Conservation (phyloP, 2,329 filamentous ascomycete species). For the Sporothrix phasma region DNA sequence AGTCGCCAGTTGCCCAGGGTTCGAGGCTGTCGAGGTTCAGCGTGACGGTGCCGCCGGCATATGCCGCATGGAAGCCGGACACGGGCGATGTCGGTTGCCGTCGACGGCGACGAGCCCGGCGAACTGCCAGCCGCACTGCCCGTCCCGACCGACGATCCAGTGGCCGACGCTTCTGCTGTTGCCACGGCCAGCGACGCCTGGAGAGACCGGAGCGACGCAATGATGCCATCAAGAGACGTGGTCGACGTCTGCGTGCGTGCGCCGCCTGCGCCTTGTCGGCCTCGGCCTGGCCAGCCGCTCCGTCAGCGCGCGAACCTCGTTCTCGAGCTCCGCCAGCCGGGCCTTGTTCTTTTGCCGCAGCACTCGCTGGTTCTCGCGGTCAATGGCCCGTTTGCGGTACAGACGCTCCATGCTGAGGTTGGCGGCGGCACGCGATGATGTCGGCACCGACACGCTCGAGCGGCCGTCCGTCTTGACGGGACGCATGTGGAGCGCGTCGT, state of each 20-base stretch:
- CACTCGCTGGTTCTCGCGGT: constrained; percentile 16
- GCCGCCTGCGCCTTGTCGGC: constrained; percentile 7
- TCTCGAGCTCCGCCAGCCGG: constrained; percentile 14
- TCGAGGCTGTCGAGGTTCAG: constrained; percentile 6
- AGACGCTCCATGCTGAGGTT: constrained; percentile 15
- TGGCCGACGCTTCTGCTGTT: neutral
- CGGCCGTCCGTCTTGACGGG: constrained; percentile 15
- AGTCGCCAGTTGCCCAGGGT: neutral
- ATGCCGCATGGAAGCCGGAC: neutral
- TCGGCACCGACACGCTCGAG: constrained; percentile 1
- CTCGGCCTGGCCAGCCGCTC: constrained; percentile 10
- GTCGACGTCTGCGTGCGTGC: constrained; percentile 9
- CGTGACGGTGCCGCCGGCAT: neutral
- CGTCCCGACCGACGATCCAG: neutral
- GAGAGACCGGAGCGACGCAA: constrained; percentile 11
- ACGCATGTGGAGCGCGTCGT: constrained; percentile 7
- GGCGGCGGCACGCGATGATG: constrained; percentile 14
- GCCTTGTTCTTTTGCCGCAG: constrained; percentile 17
- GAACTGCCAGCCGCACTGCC: neutral
- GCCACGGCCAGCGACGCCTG: constrained; percentile 9
- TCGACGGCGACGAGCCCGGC: neutral
- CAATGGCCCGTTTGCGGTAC: constrained; percentile 16
- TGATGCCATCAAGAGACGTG: constrained; percentile 7
- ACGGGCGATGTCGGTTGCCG: neutral
- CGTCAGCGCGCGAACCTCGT: constrained; percentile 10